Evolutionary conservation across 371 early-diverging fungal species (phyloP).

Genomic region (Mortierella sp.): DNA sequence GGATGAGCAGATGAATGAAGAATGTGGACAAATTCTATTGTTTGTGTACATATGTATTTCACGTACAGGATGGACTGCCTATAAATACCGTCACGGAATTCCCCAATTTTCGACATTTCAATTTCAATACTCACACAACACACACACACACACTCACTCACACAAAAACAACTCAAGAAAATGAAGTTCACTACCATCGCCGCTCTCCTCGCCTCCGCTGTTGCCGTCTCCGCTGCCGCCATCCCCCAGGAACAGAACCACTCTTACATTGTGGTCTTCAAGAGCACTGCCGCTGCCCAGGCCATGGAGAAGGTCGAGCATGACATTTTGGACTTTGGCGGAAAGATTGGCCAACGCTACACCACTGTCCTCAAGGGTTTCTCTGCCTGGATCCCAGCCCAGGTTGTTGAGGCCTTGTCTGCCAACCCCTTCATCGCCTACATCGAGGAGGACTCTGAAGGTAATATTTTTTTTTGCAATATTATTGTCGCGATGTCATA

Average conservation of each 20-base stretch:
- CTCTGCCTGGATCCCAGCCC: constrained; percentile 47
- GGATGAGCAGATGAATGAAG: background rate
- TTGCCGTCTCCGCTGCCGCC: constrained; percentile 35
- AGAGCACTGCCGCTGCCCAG: constrained; percentile 24
- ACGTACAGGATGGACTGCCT: background rate
- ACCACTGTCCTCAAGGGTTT: constrained; percentile 50
- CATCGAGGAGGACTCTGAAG: constrained; percentile 48
- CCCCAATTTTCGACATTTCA: background rate
- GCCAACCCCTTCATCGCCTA: constrained; percentile 49
- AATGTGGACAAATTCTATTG: constrained; percentile 1
- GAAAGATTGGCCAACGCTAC: constrained; percentile 55
- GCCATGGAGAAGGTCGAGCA: constrained; percentile 37
- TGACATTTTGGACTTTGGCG: constrained; percentile 47
- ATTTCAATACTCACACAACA: background rate
- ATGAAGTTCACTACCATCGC: constrained; percentile 43
- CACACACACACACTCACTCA: background rate
- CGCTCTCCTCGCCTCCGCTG: constrained; percentile 21
- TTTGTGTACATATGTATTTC: background rate
- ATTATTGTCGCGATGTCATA: no score
- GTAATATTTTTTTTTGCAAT: constrained; percentile 6
- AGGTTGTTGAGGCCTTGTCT: constrained; percentile 21
- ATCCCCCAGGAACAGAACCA: constrained; percentile 28
- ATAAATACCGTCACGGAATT: background rate
- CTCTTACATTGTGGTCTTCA: constrained; percentile 56
- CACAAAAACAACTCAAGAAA: background rate